Evolutionary conservation across 2,329 filamentous ascomycete genomes (phyloP).

Genomic region (Pseudogymnoascus sp.): DNA sequence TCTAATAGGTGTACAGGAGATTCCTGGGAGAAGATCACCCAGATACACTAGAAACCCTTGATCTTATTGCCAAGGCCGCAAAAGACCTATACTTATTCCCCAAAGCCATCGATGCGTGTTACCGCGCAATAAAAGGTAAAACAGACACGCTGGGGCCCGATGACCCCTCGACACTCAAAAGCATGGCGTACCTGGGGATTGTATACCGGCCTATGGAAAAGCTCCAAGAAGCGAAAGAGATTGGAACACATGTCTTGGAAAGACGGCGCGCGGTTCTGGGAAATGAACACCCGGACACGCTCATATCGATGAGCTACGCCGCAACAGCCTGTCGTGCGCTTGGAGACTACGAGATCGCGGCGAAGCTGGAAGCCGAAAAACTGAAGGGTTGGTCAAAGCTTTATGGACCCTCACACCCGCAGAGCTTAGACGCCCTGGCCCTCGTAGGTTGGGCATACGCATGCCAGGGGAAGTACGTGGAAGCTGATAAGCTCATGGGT

Average conservation of each 20-base stretch:
- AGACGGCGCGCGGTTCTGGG: conserved; percentile 10
- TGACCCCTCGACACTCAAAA: neutral
- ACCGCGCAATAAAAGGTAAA: neutral
- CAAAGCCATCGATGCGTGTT: neutral
- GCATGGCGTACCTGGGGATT: neutral
- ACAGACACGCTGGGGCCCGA: conserved; percentile 6
- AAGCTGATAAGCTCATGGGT: neutral
- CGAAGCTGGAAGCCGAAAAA: neutral
- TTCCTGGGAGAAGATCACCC: neutral
- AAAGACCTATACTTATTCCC: neutral
- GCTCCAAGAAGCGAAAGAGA: neutral
- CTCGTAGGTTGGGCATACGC: neutral
- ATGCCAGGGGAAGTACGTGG: neutral
- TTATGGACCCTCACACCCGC: neutral
- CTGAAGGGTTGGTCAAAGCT: neutral
- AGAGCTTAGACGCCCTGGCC: neutral
- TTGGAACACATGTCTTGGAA: neutral
- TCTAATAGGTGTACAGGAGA: neutral
- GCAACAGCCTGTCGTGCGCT: neutral
- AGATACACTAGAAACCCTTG: neutral
- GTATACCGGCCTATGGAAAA: neutral
- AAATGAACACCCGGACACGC: conserved; percentile 13
- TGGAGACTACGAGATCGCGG: neutral
- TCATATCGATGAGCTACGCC: conserved; percentile 13
- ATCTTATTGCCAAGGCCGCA: neutral